phyloP scores from a whole-genome alignment of 345 rosid species.

The Camelina hispida region DNA sequence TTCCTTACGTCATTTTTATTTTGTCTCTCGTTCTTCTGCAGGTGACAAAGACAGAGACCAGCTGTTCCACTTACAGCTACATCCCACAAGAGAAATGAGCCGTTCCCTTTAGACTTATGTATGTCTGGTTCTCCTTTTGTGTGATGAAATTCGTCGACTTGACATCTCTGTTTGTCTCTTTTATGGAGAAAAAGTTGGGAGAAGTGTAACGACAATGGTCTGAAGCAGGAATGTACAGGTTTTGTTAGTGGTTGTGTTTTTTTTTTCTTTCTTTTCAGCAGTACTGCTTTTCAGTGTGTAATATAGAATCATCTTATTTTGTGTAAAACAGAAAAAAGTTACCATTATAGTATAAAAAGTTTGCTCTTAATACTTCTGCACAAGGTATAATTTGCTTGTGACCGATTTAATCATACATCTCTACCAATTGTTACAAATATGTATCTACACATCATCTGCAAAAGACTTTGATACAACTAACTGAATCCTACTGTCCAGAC shows the following conservation, averaged over 20 bases:
- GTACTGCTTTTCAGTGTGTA: constrained; percentile 22
- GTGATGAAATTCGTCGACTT: constrained; percentile 37
- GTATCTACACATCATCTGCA: neutral
- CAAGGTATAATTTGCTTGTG: constrained; percentile 11
- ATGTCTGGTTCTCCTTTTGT: constrained; percentile 29
- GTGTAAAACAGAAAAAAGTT: constrained; percentile 23
- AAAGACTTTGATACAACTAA: constrained; percentile 30
- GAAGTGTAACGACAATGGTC: constrained; percentile 27
- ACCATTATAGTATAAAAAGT: constrained; percentile 32
- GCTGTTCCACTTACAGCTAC: constrained; percentile 45
- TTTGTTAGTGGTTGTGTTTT: constrained; percentile 36
- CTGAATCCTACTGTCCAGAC: constrained; percentile 52
- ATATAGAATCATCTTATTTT: constrained; percentile 35
- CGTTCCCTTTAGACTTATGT: constrained; percentile 5
- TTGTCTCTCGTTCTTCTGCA: constrained; percentile 22
- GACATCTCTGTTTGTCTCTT: constrained; percentile 13
- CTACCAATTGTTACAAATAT: neutral
- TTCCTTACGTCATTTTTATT: neutral
- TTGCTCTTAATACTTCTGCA: constrained; percentile 28
- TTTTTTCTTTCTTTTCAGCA: neutral
- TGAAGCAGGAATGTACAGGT: constrained; percentile 39
- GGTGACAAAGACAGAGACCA: constrained; percentile 47
- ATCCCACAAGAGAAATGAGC: constrained; percentile 43
- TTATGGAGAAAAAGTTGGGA: neutral
- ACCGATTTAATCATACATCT: neutral